Evolutionary conservation across 768 basidiomycete genomes (phyloP).

Genomic region (Ephemerocybe angulata): DNA sequence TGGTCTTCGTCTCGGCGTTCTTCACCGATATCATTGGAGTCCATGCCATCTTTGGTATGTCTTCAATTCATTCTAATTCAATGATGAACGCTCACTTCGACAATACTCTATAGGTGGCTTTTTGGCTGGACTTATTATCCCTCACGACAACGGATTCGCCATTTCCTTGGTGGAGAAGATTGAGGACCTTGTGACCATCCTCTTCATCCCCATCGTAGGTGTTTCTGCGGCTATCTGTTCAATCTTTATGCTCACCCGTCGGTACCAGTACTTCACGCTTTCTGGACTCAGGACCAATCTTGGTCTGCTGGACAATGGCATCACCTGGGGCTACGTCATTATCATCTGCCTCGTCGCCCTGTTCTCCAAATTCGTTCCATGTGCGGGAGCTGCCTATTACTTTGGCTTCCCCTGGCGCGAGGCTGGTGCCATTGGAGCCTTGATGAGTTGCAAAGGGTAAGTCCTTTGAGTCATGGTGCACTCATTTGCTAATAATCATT

Average conservation of each 20-base stretch:
- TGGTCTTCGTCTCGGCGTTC: conserved; percentile 74
- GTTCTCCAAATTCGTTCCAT: conserved; percentile 73
- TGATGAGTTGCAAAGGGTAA: conserved; percentile 91
- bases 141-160: conserved; percentile 78
- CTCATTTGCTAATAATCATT: no score
- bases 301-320: conserved; percentile 68
- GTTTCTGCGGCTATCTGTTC: not conserved
- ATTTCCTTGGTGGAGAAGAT: conserved; percentile 79
- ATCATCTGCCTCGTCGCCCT: conserved; percentile 75
- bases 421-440: conserved; percentile 72
- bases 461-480: conserved; percentile 15
- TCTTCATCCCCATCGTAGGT: conserved; percentile 74
- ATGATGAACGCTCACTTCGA: conserved; percentile 13
- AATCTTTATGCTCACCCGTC: not conserved
- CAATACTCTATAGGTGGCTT: conserved; percentile 57
- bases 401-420: conserved; percentile 72
- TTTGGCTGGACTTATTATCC: conserved; percentile 79
- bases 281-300: conserved; percentile 82
- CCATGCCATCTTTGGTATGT: conserved; percentile 59
- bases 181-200: conserved; percentile 76
- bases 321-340: conserved; percentile 79
- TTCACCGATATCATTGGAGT: conserved; percentile 86
- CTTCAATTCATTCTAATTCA: conserved; percentile 10
- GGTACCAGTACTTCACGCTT: conserved; percentile 65
- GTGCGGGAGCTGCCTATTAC: conserved; percentile 53